phyloP scores from a whole-genome alignment of 2,329 filamentous ascomycete genomes.

The Diaporthe citri region DNA sequence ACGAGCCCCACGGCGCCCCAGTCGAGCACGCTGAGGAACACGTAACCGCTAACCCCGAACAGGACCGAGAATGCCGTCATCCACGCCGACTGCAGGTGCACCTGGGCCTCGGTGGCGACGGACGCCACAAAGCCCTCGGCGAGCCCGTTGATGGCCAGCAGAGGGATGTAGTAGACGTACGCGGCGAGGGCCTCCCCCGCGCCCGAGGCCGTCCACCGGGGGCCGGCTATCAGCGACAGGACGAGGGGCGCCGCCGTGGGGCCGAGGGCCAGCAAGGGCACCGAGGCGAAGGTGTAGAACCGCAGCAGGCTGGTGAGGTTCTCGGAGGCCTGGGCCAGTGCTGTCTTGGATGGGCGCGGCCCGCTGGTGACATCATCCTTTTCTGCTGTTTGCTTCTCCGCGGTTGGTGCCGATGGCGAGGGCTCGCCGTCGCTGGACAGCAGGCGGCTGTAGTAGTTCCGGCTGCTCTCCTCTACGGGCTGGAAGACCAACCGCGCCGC shows the following conservation, averaged over 20 bases:
- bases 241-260: conserved; percentile 81
- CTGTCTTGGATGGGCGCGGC: conserved; percentile 37
- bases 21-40: conserved; percentile 77
- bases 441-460: conserved; percentile 88
- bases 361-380: conserved; percentile 32
- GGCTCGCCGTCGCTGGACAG: conserved; percentile 61
- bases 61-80: conserved; percentile 85
- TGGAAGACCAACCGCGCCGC: conserved; percentile 92
- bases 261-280: conserved; percentile 77
- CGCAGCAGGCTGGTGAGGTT: conserved; percentile 76
- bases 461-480: conserved; percentile 92
- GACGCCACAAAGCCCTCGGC: conserved; percentile 93
- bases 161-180: conserved; percentile 94
- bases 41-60: conserved; percentile 81
- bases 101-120: conserved; percentile 80
- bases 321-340: conserved; percentile 56
- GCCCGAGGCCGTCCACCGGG: conserved; percentile 79
- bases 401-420: conserved; percentile 43
- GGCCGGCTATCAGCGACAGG: conserved; percentile 81
- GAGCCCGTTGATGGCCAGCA: conserved; percentile 91
- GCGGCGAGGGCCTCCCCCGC: conserved; percentile 80
- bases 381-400: conserved; percentile 12
- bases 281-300: conserved; percentile 80
- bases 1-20: conserved; percentile 86
- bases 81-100: conserved; percentile 83